Evolutionary conservation across 164 flowering plant genomes (phyloP).

Genomic region (Litsea cubeba): DNA sequence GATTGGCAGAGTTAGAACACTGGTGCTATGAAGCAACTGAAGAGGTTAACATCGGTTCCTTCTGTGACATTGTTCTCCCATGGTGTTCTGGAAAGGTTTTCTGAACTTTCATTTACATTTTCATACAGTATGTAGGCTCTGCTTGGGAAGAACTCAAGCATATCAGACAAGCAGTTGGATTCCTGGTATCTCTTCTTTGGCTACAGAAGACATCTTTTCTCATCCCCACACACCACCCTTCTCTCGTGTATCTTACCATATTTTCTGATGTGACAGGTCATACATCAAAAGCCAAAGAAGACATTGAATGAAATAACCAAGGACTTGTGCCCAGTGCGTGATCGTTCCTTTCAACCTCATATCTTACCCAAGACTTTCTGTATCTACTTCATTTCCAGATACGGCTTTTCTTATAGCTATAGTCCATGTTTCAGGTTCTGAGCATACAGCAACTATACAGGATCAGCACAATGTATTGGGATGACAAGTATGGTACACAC

Average conservation of each 20-base stretch:
- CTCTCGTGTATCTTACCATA: not conserved
- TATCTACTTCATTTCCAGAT: not conserved
- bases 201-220: not conserved
- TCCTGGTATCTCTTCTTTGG: slow-evolving; percentile 47
- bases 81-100: not conserved
- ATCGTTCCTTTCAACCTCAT: slow-evolving; percentile 4
- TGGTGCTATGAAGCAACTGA: slow-evolving; percentile 84
- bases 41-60: slow-evolving; percentile 47
- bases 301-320: slow-evolving; percentile 82
- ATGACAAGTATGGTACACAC: slow-evolving; percentile 98
- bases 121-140: slow-evolving; percentile 73
- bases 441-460: slow-evolving; percentile 94
- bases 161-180: slow-evolving; percentile 98
- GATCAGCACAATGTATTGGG: slow-evolving; percentile 99
- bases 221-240: not conserved
- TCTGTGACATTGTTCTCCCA: not conserved
- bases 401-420: slow-evolving; percentile 1
- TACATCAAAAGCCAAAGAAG: slow-evolving; percentile 96
- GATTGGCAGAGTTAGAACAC: slow-evolving; percentile 88
- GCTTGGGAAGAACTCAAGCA: slow-evolving; percentile 97
- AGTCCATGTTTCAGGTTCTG: slow-evolving; percentile 53
- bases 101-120: slow-evolving; percentile 4
- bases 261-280: slow-evolving; percentile 49
- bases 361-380: not conserved
- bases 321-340: slow-evolving; percentile 84